Conservation (phyloP, 129 eudicot genomes). For the Cynara cardunculus region DNA sequence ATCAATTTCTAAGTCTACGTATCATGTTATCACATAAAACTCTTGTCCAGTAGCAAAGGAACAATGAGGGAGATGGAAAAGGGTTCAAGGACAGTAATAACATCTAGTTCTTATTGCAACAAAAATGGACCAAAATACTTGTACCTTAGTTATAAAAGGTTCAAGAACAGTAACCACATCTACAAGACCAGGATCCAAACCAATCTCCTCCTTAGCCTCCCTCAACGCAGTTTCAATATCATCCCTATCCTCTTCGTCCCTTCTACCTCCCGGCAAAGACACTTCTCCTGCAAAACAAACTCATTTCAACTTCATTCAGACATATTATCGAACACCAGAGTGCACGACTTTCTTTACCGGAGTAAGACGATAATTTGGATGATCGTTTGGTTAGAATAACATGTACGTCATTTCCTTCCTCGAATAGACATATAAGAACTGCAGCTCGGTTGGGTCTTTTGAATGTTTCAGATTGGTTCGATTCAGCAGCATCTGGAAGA, state of each 20-base stretch:
- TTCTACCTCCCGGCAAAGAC: conserved; percentile 80
- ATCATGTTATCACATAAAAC: not conserved
- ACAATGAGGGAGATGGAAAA: not conserved
- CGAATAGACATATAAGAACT: conserved; percentile 63
- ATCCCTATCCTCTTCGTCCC: conserved; percentile 50
- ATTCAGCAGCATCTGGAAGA: not conserved
- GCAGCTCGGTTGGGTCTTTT: conserved; percentile 50
- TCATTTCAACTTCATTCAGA: not conserved
- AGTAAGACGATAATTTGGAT: conserved; percentile 46
- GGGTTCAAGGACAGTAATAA: no score
- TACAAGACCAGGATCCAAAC: conserved; percentile 67
- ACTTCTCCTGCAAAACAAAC: conserved; percentile 55
- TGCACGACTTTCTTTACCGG: conserved; percentile 37
- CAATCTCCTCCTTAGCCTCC: conserved; percentile 85
- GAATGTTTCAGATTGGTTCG: conserved; percentile 12
- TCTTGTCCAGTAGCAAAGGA: not conserved
- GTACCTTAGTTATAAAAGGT: conserved; percentile 51
- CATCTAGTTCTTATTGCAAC: not conserved
- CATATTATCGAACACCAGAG: conserved; percentile 2
- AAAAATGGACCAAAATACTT: not conserved
- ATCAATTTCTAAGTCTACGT: not conserved
- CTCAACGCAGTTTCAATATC: conserved; percentile 62
- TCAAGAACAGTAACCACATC: conserved; percentile 58
- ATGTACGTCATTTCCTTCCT: conserved; percentile 34
- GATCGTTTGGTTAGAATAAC: conserved; percentile 76